Conservation (phyloP, 2,329 filamentous ascomycete genomes). For the Ambrosiella xylebori region DNA sequence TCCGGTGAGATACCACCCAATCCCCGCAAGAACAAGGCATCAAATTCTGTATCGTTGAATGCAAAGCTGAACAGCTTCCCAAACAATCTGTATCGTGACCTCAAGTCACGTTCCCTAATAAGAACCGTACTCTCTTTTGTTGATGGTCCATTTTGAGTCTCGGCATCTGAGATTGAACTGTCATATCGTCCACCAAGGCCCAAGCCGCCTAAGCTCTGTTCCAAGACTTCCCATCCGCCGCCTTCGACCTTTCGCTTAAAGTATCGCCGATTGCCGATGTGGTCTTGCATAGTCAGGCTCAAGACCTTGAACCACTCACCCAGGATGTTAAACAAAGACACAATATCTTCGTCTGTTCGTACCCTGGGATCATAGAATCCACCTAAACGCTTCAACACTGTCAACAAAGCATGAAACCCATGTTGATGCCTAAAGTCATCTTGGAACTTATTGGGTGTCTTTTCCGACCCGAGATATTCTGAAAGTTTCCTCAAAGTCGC, state of each 20-base stretch:
- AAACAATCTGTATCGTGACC: slow-evolving; percentile 57
- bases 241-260: slow-evolving; percentile 61
- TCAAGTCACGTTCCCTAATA: slow-evolving; percentile 44
- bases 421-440: slow-evolving; percentile 68
- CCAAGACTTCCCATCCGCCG: slow-evolving; percentile 62
- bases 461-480: slow-evolving; percentile 37
- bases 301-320: slow-evolving; percentile 57
- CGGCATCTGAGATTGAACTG: not conserved
- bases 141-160: not conserved
- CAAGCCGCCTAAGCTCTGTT: slow-evolving; percentile 53
- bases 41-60: slow-evolving; percentile 58
- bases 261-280: slow-evolving; percentile 75
- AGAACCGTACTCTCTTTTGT: too few relatives aligned
- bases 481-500: slow-evolving; percentile 47
- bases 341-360: slow-evolving; percentile 43
- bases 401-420: slow-evolving; percentile 61
- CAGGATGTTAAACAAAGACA: slow-evolving; percentile 49
- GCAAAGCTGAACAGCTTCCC: slow-evolving; percentile 68
- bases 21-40: slow-evolving; percentile 38
- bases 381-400: slow-evolving; percentile 51
- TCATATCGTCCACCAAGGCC: slow-evolving; percentile 34
- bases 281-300: slow-evolving; percentile 55
- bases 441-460: slow-evolving; percentile 36
- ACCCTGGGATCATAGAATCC: slow-evolving; percentile 58
- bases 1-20: not conserved